These are phyloP conservation scores for Catunica adiposa DNA, from an alignment of 2,329 filamentous ascomycete genomes.

Conservation along the genomic window DNA sequence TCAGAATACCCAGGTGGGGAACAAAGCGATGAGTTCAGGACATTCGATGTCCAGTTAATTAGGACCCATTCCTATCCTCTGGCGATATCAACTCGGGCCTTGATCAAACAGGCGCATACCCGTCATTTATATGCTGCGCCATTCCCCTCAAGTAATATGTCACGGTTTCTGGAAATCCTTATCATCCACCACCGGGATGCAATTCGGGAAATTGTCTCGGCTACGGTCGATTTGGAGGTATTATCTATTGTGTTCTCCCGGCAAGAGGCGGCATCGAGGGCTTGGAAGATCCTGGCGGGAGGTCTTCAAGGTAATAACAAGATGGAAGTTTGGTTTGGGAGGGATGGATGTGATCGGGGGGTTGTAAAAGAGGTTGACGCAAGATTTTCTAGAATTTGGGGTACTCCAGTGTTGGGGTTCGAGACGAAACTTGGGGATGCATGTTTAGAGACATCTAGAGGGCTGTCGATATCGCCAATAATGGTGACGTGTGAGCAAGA, in stretches of 20 bases:
- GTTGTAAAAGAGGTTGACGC: not conserved
- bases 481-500: too few relatives aligned
- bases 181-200: too few relatives aligned
- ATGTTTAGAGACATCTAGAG: too few relatives aligned
- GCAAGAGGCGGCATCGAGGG: not conserved
- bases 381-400: not conserved
- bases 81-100: constrained; percentile 2
- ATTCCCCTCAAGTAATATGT: not conserved
- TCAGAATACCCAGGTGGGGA: not conserved
- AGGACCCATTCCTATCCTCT: constrained; percentile 8
- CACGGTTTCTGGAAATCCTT: too few relatives aligned
- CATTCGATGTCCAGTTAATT: not conserved
- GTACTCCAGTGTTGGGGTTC: not conserved
- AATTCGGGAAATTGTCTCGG: too few relatives aligned
- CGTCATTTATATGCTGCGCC: constrained; percentile 3
- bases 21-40: not conserved
- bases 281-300: not conserved
- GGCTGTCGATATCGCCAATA: too few relatives aligned
- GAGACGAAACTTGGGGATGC: not conserved
- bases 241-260: not conserved
- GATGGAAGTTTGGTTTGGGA: not conserved
- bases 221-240: too few relatives aligned
- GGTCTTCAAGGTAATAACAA: not conserved
- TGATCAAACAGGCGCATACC: constrained; percentile 12
- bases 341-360: not conserved